These are phyloP conservation scores for Myriosclerotinia duriaeana DNA, from an alignment of 2,329 filamentous ascomycete genomes.

Conservation along the genomic window DNA sequence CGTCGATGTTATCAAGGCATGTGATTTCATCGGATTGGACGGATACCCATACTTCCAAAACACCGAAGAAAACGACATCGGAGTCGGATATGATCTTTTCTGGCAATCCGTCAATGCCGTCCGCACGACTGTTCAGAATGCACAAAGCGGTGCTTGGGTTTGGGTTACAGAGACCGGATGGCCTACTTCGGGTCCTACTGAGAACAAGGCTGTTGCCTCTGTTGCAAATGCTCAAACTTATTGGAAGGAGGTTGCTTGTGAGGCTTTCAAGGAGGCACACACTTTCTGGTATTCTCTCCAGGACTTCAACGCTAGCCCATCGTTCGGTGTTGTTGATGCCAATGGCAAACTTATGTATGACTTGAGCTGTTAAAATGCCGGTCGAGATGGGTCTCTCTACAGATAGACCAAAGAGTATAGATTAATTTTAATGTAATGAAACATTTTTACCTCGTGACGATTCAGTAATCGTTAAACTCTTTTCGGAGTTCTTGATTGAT, in stretches of 20 bases:
- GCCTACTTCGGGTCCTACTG: slow-evolving; percentile 55
- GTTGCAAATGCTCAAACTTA: slow-evolving; percentile 61
- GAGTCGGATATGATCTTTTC: slow-evolving; percentile 56
- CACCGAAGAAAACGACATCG: slow-evolving; percentile 55
- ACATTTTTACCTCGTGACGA: neutral
- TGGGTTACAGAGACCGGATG: slow-evolving; percentile 67
- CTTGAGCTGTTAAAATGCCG: slow-evolving; percentile 30
- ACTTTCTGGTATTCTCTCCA: slow-evolving; percentile 63
- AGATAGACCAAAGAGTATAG: neutral
- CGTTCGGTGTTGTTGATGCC: slow-evolving; percentile 44
- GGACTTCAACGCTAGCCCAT: slow-evolving; percentile 48
- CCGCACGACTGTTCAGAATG: slow-evolving; percentile 42
- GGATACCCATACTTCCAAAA: slow-evolving; percentile 67
- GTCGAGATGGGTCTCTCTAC: neutral
- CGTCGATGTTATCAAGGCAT: slow-evolving; percentile 58
- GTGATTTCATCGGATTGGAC: slow-evolving; percentile 65
- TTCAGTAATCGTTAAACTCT: neutral
- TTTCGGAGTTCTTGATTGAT: neutral
- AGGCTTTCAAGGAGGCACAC: slow-evolving; percentile 52
- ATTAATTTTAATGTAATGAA: slow-evolving; percentile 15
- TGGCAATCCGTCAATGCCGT: slow-evolving; percentile 42
- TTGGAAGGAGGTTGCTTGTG: slow-evolving; percentile 63
- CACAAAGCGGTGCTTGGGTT: slow-evolving; percentile 53
- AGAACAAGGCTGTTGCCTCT: slow-evolving; percentile 55
- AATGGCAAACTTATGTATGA: slow-evolving; percentile 35